Percentiles rank a stretch among this genome's conserved stretches.
Evolutionary conservation across 163 green algal genomes (phyloP).

Genomic region (Scenedesmus sp.): DNA sequence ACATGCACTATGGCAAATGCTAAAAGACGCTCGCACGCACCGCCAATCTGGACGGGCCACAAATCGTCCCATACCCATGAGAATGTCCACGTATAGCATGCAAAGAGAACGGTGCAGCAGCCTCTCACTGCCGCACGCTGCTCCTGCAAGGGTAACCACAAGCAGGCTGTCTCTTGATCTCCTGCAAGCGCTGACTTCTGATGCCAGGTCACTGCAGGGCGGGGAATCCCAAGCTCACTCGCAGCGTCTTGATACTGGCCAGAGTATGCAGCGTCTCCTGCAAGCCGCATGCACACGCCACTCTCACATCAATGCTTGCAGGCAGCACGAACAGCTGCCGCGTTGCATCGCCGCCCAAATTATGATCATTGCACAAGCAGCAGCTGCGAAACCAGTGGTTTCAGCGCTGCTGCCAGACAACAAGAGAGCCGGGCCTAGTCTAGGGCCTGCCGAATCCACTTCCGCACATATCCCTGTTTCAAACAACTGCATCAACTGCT

Average conservation of each 20-base stretch:
- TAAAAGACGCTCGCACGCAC: not conserved
- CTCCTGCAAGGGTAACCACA: not conserved
- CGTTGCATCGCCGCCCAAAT: not conserved
- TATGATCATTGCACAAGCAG: not conserved
- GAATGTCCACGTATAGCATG: not conserved
- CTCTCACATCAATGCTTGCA: not conserved
- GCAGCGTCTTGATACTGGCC: not conserved
- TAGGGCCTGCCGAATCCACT: not conserved
- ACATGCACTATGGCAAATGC: conserved; percentile 8
- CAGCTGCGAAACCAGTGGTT: not conserved
- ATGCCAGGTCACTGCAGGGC: not conserved
- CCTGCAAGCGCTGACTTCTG: not conserved
- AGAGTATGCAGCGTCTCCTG: not conserved
- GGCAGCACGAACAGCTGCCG: not conserved
- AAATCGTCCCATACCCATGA: not conserved
- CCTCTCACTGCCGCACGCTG: not conserved
- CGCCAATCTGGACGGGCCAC: not conserved
- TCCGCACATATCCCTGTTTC: not conserved
- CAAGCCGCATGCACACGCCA: not conserved
- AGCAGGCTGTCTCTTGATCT: not conserved
- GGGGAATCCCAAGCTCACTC: not conserved
- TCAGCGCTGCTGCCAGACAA: not conserved
- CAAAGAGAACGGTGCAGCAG: not conserved
- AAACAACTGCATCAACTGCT: not conserved
- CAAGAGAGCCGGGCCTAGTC: not conserved